Conservation (phyloP, 2,329 filamentous ascomycete species). For the Penicillium sp. region DNA sequence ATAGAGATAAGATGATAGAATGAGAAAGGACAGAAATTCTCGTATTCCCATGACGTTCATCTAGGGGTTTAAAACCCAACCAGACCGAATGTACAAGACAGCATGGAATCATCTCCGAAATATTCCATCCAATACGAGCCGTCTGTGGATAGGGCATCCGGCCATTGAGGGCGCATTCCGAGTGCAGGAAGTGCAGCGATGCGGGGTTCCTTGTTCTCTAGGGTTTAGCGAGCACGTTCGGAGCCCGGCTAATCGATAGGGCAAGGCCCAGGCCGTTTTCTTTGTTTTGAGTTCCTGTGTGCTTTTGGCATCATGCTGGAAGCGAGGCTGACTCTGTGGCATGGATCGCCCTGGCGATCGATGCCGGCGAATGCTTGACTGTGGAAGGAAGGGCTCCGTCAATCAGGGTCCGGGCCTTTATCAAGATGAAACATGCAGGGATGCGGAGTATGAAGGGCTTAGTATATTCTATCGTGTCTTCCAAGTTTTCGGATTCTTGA, state of each 20-base stretch:
- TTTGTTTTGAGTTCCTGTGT: background rate
- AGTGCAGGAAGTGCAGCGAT: conserved; percentile 7
- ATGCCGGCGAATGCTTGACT: conserved; percentile 5
- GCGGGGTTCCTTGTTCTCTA: conserved; percentile 16
- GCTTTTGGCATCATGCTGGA: background rate
- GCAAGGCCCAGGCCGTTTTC: background rate
- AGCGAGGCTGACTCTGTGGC: background rate
- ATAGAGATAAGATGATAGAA: background rate
- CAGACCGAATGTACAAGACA: conserved; percentile 12
- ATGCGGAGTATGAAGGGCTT: background rate
- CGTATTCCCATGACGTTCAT: background rate
- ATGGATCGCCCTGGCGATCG: conserved; percentile 8
- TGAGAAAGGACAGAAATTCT: background rate
- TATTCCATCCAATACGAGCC: conserved; percentile 21
- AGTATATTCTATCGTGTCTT: background rate
- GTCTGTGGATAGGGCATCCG: conserved; percentile 1
- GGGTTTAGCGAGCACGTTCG: background rate
- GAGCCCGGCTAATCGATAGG: background rate
- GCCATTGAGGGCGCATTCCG: conserved; percentile 14
- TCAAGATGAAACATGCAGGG: conserved; percentile 2
- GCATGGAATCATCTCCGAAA: conserved; percentile 14
- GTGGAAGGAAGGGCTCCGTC: background rate
- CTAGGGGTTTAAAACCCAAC: conserved; percentile 18
- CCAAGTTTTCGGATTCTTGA: background rate
- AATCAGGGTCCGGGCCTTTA: conserved; percentile 3